These are phyloP conservation scores for Solanum chacoense DNA, from an alignment of 305 asterid genomes.

Conservation along the genomic window DNA sequence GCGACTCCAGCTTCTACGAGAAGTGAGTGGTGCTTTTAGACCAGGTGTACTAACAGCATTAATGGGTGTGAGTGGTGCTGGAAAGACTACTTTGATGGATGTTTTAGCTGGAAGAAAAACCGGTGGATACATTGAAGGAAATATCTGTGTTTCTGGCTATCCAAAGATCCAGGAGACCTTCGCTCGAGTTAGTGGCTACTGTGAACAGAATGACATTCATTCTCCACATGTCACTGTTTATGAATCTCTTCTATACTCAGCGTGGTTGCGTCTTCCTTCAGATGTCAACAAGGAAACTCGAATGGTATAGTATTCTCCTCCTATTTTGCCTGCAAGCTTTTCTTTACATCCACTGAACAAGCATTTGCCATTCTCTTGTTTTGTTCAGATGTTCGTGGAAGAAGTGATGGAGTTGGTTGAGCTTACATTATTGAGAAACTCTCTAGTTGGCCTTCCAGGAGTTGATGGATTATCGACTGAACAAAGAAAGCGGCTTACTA, in stretches of 20 bases:
- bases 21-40: constrained; percentile 35
- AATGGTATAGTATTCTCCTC: constrained; percentile 10
- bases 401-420: constrained; percentile 49
- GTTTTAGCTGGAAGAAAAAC: constrained; percentile 44
- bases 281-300: constrained; percentile 19
- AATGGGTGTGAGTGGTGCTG: constrained; percentile 47
- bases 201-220: constrained; percentile 41
- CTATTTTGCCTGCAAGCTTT: not conserved
- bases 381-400: constrained; percentile 40
- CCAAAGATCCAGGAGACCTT: constrained; percentile 31
- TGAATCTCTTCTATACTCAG: constrained; percentile 38
- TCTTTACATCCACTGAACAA: not conserved
- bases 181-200: constrained; percentile 39
- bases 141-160: constrained; percentile 30
- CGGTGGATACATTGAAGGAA: constrained; percentile 38
- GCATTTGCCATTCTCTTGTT: not conserved
- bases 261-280: constrained; percentile 42
- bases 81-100: constrained; percentile 47
- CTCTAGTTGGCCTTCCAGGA: constrained; percentile 43
- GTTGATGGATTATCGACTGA: constrained; percentile 43
- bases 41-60: constrained; percentile 41
- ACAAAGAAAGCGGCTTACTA: constrained; percentile 38
- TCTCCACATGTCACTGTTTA: constrained; percentile 39
- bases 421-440: constrained; percentile 19
- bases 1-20: constrained; percentile 28